Conservation (phyloP, 192 early-diverging fungal genomes). For the Globomyces pollinis-pini region DNA sequence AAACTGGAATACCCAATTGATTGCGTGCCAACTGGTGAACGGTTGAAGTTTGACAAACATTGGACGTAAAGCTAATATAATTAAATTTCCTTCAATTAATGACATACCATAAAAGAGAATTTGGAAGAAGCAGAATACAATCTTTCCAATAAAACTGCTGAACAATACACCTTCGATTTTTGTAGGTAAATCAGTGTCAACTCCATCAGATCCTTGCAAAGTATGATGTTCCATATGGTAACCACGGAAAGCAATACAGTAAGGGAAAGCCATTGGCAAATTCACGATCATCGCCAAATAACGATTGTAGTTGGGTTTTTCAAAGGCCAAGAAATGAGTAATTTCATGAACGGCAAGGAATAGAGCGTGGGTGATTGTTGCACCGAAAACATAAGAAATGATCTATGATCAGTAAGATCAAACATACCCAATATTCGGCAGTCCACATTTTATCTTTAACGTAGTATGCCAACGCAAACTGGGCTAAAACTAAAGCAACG, state of each 20-base stretch:
- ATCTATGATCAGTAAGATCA: not conserved
- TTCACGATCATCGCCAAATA: conserved; percentile 77
- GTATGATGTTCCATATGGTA: conserved; percentile 94
- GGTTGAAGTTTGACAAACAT: conserved; percentile 25
- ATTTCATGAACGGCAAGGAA: conserved; percentile 91
- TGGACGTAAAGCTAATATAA: conserved; percentile 25
- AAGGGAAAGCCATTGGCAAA: conserved; percentile 63
- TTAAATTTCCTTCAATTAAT: not conserved
- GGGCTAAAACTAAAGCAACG: conserved; percentile 52
- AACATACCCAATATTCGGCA: not conserved
- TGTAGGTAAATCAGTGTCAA: conserved; percentile 88
- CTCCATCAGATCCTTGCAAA: conserved; percentile 89
- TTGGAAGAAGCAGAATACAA: conserved; percentile 33
- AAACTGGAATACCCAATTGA: conserved; percentile 33
- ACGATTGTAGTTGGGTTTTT: conserved; percentile 68
- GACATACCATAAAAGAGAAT: conserved; percentile 36
- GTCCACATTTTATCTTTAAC: conserved; percentile 10
- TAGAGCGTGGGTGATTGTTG: conserved; percentile 68
- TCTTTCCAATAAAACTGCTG: conserved; percentile 22
- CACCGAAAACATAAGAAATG: conserved; percentile 79
- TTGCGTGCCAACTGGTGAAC: conserved; percentile 33
- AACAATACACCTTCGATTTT: conserved; percentile 74
- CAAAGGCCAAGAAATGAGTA: conserved; percentile 74
- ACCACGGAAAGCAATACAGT: conserved; percentile 33
- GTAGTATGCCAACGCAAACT: conserved; percentile 69